Evolutionary conservation across 2,329 filamentous ascomycete genomes (phyloP), one percentile per base, ranked within the genome.

Genomic region (Aureobasidium pullulans): DNA sequence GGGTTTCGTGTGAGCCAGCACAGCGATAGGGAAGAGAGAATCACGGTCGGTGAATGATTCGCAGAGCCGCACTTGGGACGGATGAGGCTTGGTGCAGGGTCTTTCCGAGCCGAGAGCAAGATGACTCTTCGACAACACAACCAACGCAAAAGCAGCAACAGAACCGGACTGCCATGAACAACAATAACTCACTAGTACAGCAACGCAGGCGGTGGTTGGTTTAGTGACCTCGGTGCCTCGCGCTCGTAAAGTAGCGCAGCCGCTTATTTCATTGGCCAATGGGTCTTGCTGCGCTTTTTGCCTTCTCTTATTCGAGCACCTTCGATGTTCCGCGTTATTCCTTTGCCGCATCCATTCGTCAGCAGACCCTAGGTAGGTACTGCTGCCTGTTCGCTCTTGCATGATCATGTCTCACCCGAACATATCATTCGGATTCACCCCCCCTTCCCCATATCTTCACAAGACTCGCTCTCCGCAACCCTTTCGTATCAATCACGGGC

Each of bases 261-360:
- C 42, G 43, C 54, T 57, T 31, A 57, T 53, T 23, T 19, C 47
- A 43, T 53, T 47, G 57, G 40, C 48, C 57, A 59, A 52, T 52
- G 40, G 47, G 47, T 59, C 47, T 19, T 28, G 36, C 37, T 32
- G n/a, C 23, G 32, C 47, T 32, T 23, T 52, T 46, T 40, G 57
- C 40, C 57, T 43, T 50, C 57, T 49, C 46, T 59, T 16, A 52
- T 59, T 59, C 57, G 57, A 59, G 57, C 46, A 49, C 16, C 37
- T 59, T 59, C 57, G 57, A 49, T 59, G 37, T 36, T 56, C 52
- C 52, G 52, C 57, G 46, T 59, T 56, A 46, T 59, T 49, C 57
- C 46, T 59, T 59, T 49, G 57, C 57, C 57, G 47, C 48, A 46
- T 52, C 40, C 13, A 59, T 59, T 59, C 57, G 57, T 59, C 57